A percentile compares a stretch with the other conserved stretches of the same genome.
phyloP scores from a whole-genome alignment of 78 protist genomes.

The Anaeramoeba flamelloides region DNA sequence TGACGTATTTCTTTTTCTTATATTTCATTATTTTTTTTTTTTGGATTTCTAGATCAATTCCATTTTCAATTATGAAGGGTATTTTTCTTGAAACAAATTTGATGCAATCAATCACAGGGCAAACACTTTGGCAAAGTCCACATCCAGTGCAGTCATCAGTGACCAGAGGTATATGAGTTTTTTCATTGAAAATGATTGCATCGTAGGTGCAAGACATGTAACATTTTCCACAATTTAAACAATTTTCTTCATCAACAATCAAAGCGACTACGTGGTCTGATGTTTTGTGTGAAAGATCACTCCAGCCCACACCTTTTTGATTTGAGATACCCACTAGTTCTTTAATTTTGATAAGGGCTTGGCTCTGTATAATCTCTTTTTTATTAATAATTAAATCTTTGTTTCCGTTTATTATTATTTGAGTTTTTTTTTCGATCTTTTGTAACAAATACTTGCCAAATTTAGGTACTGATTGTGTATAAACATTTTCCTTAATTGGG shows the following conservation, averaged over 20 bases:
- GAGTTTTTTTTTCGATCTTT: neutral
- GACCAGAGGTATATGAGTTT: constrained; percentile 66
- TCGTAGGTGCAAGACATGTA: constrained; percentile 68
- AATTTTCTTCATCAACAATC: constrained; percentile 67
- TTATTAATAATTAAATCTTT: neutral
- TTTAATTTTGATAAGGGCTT: neutral
- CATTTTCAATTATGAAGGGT: no score
- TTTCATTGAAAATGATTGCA: constrained; percentile 49
- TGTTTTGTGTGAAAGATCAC: constrained; percentile 40
- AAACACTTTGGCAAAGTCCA: constrained; percentile 52
- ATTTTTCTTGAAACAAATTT: constrained; percentile 53
- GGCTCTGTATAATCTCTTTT: neutral
- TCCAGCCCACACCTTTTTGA: no score
- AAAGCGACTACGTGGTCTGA: constrained; percentile 69
- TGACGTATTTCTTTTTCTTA: no score
- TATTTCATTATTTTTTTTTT: no score
- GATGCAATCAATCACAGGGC: constrained; percentile 75
- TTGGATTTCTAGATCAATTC: no score
- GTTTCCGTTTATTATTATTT: neutral
- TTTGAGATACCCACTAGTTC: constrained; percentile 38
- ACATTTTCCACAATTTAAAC: constrained; percentile 90
- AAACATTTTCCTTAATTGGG: neutral
- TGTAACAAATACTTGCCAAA: constrained; percentile 20
- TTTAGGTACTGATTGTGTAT: constrained; percentile 12
- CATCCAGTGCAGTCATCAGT: constrained; percentile 79